These are phyloP conservation scores for Grosmannia serpens DNA, from an alignment of 2,329 filamentous ascomycete genomes.

Conservation along the genomic window DNA sequence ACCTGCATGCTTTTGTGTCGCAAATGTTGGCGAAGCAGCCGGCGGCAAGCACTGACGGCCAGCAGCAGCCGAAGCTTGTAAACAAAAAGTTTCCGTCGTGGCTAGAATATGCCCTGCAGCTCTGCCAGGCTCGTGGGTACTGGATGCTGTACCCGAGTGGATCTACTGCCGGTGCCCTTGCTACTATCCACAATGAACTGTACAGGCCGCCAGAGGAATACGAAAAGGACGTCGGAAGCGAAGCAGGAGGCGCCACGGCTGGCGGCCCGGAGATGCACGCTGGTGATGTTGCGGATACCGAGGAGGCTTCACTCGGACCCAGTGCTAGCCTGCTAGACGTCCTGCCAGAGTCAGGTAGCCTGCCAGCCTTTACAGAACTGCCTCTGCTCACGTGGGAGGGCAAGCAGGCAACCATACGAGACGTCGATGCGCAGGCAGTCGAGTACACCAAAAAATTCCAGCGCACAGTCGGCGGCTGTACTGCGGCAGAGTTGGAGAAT, in stretches of 20 bases:
- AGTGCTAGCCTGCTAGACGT: conserved; percentile 36
- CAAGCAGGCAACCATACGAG: conserved; percentile 24
- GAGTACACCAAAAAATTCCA: conserved; percentile 50
- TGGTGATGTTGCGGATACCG: conserved; percentile 15
- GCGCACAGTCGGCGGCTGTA: conserved; percentile 55
- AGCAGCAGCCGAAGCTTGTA: conserved; percentile 43
- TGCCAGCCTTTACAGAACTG: conserved; percentile 34
- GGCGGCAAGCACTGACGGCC: conserved; percentile 11
- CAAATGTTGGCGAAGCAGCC: conserved; percentile 37
- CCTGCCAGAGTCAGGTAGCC: conserved; percentile 29
- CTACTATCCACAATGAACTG: conserved; percentile 69
- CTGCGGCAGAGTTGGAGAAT: conserved; percentile 18
- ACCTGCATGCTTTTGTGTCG: conserved; percentile 71
- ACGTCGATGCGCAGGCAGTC: conserved; percentile 31
- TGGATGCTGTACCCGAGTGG: conserved; percentile 66
- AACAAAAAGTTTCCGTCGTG: conserved; percentile 61
- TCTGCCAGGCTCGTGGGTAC: conserved; percentile 68
- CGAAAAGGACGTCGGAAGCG: conserved; percentile 15
- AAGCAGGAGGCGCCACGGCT: conserved; percentile 8
- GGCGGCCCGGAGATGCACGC: conserved; percentile 4
- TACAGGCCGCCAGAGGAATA: conserved; percentile 63
- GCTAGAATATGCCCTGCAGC: conserved; percentile 65
- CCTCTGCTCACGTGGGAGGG: conserved; percentile 58
- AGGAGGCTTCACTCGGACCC: conserved; percentile 23
- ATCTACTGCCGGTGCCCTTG: conserved; percentile 40